phyloP scores from a whole-genome alignment of 192 early-diverging fungal species.

The Chytriomyces sp. region DNA sequence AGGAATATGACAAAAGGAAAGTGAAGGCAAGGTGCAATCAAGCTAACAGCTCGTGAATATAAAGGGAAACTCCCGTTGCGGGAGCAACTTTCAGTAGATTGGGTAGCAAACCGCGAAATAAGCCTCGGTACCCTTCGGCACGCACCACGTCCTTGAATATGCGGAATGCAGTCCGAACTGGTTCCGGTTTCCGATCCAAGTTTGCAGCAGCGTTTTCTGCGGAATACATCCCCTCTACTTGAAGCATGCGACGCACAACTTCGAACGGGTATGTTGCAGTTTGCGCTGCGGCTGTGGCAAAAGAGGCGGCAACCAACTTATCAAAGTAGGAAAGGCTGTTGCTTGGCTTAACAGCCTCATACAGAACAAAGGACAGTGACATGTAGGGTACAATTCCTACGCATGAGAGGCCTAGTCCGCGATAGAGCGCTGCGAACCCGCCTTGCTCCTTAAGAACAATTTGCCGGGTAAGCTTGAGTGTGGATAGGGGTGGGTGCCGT shows the following conservation, averaged over 20 bases:
- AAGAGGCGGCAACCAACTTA: conserved; percentile 9
- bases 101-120: conserved; percentile 79
- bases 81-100: conserved; percentile 87
- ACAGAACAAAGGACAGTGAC: conserved; percentile 66
- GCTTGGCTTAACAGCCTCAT: conserved; percentile 58
- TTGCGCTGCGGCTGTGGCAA: conserved; percentile 14
- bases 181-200: not conserved
- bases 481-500: conserved; percentile 4
- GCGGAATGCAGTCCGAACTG: not conserved
- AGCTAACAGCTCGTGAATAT: conserved; percentile 76
- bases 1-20: not conserved
- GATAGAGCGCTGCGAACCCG: conserved; percentile 80
- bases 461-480: conserved; percentile 81
- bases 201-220: not conserved
- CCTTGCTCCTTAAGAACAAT: conserved; percentile 69
- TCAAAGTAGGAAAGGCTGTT: conserved; percentile 6
- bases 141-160: conserved; percentile 54
- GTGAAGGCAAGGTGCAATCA: not conserved
- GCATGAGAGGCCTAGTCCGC: conserved; percentile 81
- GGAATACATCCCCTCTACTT: conserved; percentile 17
- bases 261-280: conserved; percentile 29
- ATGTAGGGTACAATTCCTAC: conserved; percentile 81
- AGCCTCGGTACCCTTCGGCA: conserved; percentile 71
- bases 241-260: conserved; percentile 9
- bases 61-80: conserved; percentile 82